phyloP scores from a whole-genome alignment of 345 rosid genomes.

The Arabis alpina region DNA sequence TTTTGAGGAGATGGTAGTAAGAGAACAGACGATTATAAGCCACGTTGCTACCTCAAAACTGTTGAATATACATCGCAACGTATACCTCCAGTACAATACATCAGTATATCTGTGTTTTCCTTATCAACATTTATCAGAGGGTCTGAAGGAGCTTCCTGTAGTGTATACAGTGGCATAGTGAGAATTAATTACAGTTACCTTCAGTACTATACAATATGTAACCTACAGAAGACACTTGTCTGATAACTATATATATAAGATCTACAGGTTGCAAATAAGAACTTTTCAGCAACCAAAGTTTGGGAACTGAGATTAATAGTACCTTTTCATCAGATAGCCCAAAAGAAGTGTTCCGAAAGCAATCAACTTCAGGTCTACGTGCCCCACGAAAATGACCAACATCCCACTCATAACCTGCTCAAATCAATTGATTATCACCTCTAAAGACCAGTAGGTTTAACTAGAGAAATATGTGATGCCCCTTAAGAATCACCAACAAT shows the following conservation, averaged over 20 bases:
- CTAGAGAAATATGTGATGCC: not conserved
- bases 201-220: not conserved
- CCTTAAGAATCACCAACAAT: not conserved
- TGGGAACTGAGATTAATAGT: slow-evolving; percentile 13
- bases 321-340: slow-evolving; percentile 71
- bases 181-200: not conserved
- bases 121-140: slow-evolving; percentile 73
- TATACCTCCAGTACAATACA: slow-evolving; percentile 97
- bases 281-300: not conserved
- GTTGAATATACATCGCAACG: slow-evolving; percentile 97
- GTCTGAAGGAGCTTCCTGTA: slow-evolving; percentile 66
- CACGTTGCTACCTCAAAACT: slow-evolving; percentile 65
- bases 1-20: slow-evolving; percentile 19
- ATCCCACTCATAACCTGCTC: slow-evolving; percentile 95
- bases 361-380: slow-evolving; percentile 83
- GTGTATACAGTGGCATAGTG: not conserved
- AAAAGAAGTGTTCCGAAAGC: slow-evolving; percentile 85
- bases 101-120: slow-evolving; percentile 71
- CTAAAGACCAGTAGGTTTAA: slow-evolving; percentile 16
- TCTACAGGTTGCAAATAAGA: slow-evolving; percentile 9
- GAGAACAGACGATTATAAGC: slow-evolving; percentile 17
- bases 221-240: slow-evolving; percentile 2
- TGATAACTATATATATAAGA: slow-evolving; percentile 2
- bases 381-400: slow-evolving; percentile 88
- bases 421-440: slow-evolving; percentile 33